Percentiles rank a stretch among this genome's conserved stretches.
Evolutionary conservation across 2,329 filamentous ascomycete species (phyloP).

Genomic region (Colletotrichum incanum): DNA sequence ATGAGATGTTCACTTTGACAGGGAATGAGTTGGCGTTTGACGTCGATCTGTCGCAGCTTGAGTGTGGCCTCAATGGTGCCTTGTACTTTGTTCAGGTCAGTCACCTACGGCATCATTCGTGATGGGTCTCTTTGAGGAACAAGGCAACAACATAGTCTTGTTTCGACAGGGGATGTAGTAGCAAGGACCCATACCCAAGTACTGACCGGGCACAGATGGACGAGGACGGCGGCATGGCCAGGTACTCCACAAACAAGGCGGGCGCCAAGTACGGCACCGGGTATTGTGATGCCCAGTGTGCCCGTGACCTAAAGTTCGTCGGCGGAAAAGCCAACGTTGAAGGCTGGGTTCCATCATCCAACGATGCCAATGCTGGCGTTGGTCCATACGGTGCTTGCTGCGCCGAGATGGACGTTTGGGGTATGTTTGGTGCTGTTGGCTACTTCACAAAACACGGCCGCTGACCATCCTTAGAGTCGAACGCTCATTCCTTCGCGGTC

Average conservation of each 20-base stretch:
- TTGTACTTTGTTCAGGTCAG: slow-evolving; percentile 68
- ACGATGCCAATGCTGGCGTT: slow-evolving; percentile 66
- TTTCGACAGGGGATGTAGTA: neutral
- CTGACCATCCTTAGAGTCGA: slow-evolving; percentile 56
- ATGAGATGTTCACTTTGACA: slow-evolving; percentile 73
- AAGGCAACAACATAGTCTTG: no score
- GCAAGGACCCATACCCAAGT: no score
- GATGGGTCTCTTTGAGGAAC: neutral
- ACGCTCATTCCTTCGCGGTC: slow-evolving; percentile 69
- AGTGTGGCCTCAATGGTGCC: slow-evolving; percentile 78
- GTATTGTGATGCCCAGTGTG: slow-evolving; percentile 66
- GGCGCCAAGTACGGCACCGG: slow-evolving; percentile 70
- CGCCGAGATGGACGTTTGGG: slow-evolving; percentile 73
- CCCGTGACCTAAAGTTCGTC: slow-evolving; percentile 65
- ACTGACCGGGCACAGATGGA: slow-evolving; percentile 58
- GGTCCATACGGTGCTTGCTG: slow-evolving; percentile 69
- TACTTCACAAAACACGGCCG: neutral
- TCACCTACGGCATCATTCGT: slow-evolving; percentile 44
- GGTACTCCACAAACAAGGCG: slow-evolving; percentile 60
- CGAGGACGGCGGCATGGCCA: slow-evolving; percentile 63
- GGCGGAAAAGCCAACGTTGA: slow-evolving; percentile 61
- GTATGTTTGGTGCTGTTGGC: slow-evolving; percentile 54
- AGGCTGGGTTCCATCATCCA: slow-evolving; percentile 63
- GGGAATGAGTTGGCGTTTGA: slow-evolving; percentile 78
- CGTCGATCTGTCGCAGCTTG: slow-evolving; percentile 75